A percentile compares a stretch with the other conserved stretches of the same genome.
Conservation (phyloP, 1,284 basidiomycete species). For the Mrakiaceae sp. region DNA sequence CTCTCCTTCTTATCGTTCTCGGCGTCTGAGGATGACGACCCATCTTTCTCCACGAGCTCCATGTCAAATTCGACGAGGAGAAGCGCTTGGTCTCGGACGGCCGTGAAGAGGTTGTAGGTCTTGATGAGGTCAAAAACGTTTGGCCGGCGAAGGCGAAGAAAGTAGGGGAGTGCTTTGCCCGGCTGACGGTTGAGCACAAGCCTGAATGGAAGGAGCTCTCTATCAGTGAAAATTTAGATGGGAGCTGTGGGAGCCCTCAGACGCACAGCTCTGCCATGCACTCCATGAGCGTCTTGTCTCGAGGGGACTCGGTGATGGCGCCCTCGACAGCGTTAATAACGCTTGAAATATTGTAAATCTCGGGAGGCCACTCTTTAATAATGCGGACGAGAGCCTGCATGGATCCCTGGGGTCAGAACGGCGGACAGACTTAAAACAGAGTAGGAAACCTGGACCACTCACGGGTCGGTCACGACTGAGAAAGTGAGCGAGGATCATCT, state of each 20-base stretch:
- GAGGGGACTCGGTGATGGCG: constrained; percentile 56
- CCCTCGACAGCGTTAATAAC: constrained; percentile 80
- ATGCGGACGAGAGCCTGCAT: constrained; percentile 59
- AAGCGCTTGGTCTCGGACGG: constrained; percentile 84
- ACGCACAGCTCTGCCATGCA: constrained; percentile 79
- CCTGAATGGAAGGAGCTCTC: constrained; percentile 32
- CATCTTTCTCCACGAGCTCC: constrained; percentile 57
- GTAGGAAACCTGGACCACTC: constrained; percentile 22
- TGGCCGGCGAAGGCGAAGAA: constrained; percentile 69
- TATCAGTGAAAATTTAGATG: too few relatives aligned
- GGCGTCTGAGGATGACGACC: constrained; percentile 17
- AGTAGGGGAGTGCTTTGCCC: constrained; percentile 84
- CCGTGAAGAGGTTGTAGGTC: constrained; percentile 88
- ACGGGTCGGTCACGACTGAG: constrained; percentile 65
- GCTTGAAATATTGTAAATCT: constrained; percentile 77
- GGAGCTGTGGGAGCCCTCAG: not conserved
- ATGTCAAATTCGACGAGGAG: constrained; percentile 90
- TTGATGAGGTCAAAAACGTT: constrained; percentile 92
- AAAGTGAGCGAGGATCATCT: constrained; percentile 86
- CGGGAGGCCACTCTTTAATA: constrained; percentile 77
- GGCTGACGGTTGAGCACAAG: constrained; percentile 81
- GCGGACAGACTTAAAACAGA: not conserved
- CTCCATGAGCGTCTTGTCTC: constrained; percentile 65
- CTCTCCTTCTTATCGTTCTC: constrained; percentile 19
- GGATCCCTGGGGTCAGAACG: not conserved